Evolutionary conservation across 495 filamentous ascomycete species (phyloP).

Genomic region (Ramalina intermedia): DNA sequence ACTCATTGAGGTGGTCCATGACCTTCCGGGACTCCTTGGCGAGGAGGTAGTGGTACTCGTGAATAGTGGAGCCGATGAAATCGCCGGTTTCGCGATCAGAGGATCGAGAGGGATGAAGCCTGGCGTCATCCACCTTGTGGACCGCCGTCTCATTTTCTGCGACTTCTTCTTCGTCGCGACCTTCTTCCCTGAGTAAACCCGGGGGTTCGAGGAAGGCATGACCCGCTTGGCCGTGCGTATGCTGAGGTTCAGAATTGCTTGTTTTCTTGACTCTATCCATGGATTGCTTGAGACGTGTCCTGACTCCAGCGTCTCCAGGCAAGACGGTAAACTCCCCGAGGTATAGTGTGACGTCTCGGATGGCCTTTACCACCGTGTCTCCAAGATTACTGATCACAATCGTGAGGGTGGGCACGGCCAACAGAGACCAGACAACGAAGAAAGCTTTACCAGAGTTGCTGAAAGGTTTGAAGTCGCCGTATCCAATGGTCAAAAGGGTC

Average conservation of each 20-base stretch:
- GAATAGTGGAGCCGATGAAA: conserved; percentile 26
- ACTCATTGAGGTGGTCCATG: conserved; percentile 43
- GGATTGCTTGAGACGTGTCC: conserved; percentile 10
- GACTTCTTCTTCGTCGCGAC: neutral
- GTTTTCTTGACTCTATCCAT: neutral
- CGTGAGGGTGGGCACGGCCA: conserved; percentile 70
- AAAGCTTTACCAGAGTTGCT: conserved; percentile 63
- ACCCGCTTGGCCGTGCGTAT: too few relatives aligned
- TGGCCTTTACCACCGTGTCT: conserved; percentile 56
- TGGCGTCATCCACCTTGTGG: conserved; percentile 22
- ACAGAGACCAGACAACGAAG: conserved; percentile 80
- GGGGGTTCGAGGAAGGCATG: neutral
- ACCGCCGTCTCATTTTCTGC: neutral
- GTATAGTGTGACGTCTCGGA: conserved; percentile 55
- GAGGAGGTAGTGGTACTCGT: conserved; percentile 52
- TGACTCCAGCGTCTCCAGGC: conserved; percentile 40
- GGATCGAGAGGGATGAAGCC: conserved; percentile 25
- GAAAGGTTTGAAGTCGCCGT: conserved; percentile 58
- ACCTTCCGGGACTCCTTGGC: conserved; percentile 55
- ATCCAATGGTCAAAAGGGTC: conserved; percentile 71
- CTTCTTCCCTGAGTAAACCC: conserved; percentile 2
- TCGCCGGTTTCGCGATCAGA: conserved; percentile 23
- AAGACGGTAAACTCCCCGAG: conserved; percentile 63
- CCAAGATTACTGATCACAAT: conserved; percentile 69
- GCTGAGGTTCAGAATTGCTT: neutral